Conservation (phyloP, 2,329 filamentous ascomycete species). For the Curvularia hawaiiensis region DNA sequence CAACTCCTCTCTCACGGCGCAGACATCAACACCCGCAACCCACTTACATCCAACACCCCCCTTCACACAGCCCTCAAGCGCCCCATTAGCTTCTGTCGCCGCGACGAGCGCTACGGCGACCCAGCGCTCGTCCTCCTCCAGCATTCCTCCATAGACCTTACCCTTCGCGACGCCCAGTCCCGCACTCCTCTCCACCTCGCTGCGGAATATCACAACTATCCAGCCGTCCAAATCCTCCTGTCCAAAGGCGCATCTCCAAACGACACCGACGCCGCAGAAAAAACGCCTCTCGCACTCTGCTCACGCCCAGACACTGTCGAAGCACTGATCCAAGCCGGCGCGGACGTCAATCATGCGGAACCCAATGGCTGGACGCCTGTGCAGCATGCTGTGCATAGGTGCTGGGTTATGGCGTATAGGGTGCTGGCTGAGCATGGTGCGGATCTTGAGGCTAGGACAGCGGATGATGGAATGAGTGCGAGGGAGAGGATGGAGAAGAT, state of each 20-base stretch:
- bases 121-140: neutral
- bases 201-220: neutral
- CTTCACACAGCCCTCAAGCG: neutral
- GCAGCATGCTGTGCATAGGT: neutral
- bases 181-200: neutral
- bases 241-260: neutral
- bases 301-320: neutral
- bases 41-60: neutral
- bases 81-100: neutral
- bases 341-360: neutral
- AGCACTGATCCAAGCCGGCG: neutral
- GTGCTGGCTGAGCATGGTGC: neutral
- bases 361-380: neutral
- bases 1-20: conserved; percentile 26
- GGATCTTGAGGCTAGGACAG: neutral
- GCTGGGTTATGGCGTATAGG: neutral
- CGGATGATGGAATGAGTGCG: neutral
- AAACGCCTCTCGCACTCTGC: neutral
- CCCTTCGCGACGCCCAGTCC: neutral
- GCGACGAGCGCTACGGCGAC: neutral
- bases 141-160: neutral
- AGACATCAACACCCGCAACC: conserved; percentile 7
- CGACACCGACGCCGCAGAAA: neutral
- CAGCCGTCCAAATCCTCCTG: neutral
- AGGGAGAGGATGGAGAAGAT: neutral